Base-by-base conservation (phyloP, 31 red algal species). In the Bonnemaisonia californica region DNA sequence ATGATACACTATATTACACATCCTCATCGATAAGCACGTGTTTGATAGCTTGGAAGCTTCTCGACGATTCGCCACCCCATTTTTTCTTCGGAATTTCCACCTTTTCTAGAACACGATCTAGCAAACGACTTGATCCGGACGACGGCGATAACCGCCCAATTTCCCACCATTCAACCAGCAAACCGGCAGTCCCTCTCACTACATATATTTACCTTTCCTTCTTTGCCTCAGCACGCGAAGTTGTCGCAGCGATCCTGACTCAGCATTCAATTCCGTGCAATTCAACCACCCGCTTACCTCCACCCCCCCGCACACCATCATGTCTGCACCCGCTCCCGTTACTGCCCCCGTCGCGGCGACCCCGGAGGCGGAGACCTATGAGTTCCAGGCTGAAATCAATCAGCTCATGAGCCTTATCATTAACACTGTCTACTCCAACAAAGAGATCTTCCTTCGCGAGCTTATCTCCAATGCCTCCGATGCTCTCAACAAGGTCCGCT, bases 361-460 rank as follows among this genome's bases (percentile, higher is more conserved):
- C 41, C 73, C 85, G 33, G 74, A 89, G 58, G 75, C 76, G 65
- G 97, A 95, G 82, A 96, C 93, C 23, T 99, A 93, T 81, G 87
- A 91, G 59, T 95, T 95, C 71, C 89, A 95, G 76, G 97, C 97
- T 16, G 97, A 99, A 65, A 99, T 95, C 88, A 99, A 95, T 74
- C 97, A 99, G 97, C 82, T 99, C 28, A 95, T 99, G 93, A 85
- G 76, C 23, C 89, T 99, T 74, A 99, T 99, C 74, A 95, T 99
- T 80, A 99, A 99, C 76, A 92, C 97, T 34, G 81, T 99, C 37
- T 99, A 99, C 80, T 93, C 89, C 61, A 99, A 93, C 76, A 95
- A 95, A 36, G 97, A 99, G 71, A 95, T 99, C 71, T 95, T 95
- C 71, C 82, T 99, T 39, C 90, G 97, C 22, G 97, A 99, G 77